These are phyloP conservation scores for Phytopythium aichiense DNA, from an alignment of 352 stramenopile genomes.

Conservation along the genomic window DNA sequence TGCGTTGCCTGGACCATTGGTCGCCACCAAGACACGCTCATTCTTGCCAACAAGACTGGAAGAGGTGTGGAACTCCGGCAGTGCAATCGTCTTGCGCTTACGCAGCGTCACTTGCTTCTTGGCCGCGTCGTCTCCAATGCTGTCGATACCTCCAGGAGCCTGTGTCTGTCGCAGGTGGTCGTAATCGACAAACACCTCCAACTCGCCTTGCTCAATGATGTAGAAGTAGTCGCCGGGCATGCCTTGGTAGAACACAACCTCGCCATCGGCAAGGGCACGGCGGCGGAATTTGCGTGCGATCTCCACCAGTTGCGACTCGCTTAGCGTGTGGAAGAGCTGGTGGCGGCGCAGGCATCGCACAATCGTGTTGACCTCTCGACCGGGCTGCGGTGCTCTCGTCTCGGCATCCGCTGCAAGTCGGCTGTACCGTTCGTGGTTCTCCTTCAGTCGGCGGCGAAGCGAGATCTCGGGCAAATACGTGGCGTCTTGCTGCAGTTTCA, in stretches of 20 bases:
- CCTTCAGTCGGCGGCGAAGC: constrained; percentile 34
- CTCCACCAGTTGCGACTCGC: constrained; percentile 53
- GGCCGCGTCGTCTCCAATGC: constrained; percentile 2
- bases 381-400: constrained; percentile 25
- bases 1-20: constrained; percentile 68
- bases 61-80: constrained; percentile 66
- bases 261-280: constrained; percentile 42
- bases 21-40: constrained; percentile 72
- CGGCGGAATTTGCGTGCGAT: constrained; percentile 60
- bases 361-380: constrained; percentile 39
- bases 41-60: constrained; percentile 55
- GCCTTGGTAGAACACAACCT: constrained; percentile 87
- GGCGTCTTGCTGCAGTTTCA: constrained; percentile 76
- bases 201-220: constrained; percentile 73
- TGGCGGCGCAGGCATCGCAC: constrained; percentile 69
- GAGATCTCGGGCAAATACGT: constrained; percentile 71
- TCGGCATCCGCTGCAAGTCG: constrained; percentile 27
- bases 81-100: constrained; percentile 63
- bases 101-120: constrained; percentile 28
- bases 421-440: constrained; percentile 24
- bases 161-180: constrained; percentile 53
- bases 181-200: constrained; percentile 83
- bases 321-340: constrained; percentile 78
- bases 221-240: constrained; percentile 73
- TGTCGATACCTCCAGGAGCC: constrained; percentile 15